Percentiles rank a stretch among this genome's conserved stretches.
These are phyloP conservation scores for Clarkia xantiana DNA, from an alignment of 345 rosid genomes.

Conservation along the genomic window DNA sequence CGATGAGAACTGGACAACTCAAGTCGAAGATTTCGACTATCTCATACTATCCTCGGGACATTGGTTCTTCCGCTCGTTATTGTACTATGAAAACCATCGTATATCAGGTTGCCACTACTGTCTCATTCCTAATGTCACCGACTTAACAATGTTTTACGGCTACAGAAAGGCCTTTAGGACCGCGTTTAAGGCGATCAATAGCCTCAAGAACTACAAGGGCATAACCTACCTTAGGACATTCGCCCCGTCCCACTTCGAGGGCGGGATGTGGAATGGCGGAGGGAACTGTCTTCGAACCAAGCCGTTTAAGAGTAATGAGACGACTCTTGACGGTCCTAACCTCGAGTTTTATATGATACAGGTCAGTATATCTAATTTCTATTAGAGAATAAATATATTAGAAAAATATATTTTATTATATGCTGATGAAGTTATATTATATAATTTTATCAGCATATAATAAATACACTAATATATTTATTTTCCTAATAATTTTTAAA, in stretches of 20 bases:
- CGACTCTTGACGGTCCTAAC: slow-evolving; percentile 26
- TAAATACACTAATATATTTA: too few species aligned
- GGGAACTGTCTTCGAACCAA: slow-evolving; percentile 48
- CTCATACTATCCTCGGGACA: slow-evolving; percentile 58
- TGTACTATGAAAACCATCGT: slow-evolving; percentile 32
- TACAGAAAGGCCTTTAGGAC: slow-evolving; percentile 52
- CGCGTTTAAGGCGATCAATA: slow-evolving; percentile 47
- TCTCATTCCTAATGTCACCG: slow-evolving; percentile 31
- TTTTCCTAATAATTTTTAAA: too few species aligned
- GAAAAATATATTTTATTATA: too few species aligned
- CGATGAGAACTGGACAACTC: slow-evolving; percentile 41
- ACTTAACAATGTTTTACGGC: slow-evolving; percentile 46
- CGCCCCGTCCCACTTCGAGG: slow-evolving; percentile 71
- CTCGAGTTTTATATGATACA: slow-evolving; percentile 47
- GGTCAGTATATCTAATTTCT: too few species aligned
- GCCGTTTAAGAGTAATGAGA: slow-evolving; percentile 48
- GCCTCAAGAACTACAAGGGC: slow-evolving; percentile 39
- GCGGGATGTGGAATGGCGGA: slow-evolving; percentile 71
- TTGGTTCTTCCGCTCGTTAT: slow-evolving; percentile 63
- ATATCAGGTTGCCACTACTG: slow-evolving; percentile 58
- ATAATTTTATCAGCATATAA: too few species aligned
- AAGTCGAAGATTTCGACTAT: slow-evolving; percentile 43
- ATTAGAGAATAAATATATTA: too few species aligned
- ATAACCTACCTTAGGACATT: slow-evolving; percentile 47
- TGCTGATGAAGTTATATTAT: too few species aligned